phyloP scores from a whole-genome alignment of 1,284 basidiomycete genomes.

The Leccinum fallax region DNA sequence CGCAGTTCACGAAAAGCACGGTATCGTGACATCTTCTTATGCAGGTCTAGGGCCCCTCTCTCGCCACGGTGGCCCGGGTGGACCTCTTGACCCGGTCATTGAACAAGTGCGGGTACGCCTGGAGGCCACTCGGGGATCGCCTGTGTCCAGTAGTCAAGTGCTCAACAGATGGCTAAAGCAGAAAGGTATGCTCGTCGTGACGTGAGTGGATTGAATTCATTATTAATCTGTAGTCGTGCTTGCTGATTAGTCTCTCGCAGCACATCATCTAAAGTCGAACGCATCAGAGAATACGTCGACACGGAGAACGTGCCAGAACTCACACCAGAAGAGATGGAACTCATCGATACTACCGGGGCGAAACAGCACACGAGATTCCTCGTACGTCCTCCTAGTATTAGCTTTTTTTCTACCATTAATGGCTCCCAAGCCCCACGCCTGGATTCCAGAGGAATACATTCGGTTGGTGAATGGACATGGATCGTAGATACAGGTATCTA shows the following conservation, averaged over 20 bases:
- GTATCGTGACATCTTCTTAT: slow-evolving; percentile 71
- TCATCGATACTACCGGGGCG: slow-evolving; percentile 64
- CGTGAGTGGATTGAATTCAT: slow-evolving; percentile 47
- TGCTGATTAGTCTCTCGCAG: slow-evolving; percentile 37
- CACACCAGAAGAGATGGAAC: slow-evolving; percentile 58
- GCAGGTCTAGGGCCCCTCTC: slow-evolving; percentile 62
- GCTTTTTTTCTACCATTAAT: background rate
- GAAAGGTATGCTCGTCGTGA: slow-evolving; percentile 63
- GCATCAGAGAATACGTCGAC: slow-evolving; percentile 69
- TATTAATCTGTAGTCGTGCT: slow-evolving; percentile 3
- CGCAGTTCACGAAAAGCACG: slow-evolving; percentile 56
- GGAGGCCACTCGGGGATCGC: slow-evolving; percentile 43
- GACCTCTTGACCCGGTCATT: slow-evolving; percentile 56
- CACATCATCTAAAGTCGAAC: slow-evolving; percentile 66
- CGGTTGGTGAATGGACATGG: background rate
- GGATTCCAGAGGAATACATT: background rate
- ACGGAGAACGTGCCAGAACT: slow-evolving; percentile 58
- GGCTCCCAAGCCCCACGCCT: background rate
- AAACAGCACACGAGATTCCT: slow-evolving; percentile 53
- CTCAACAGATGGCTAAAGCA: slow-evolving; percentile 63
- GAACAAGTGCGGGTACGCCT: slow-evolving; percentile 51
- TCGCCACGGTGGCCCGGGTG: slow-evolving; percentile 46
- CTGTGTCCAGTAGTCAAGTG: slow-evolving; percentile 56
- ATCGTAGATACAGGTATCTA: background rate
- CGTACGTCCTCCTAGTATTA: slow-evolving; percentile 18